A percentile compares a stretch with the other conserved stretches of the same genome.
Conservation (phyloP, 1,139 yeast genomes). For the Trichomonascaceae sp. region DNA sequence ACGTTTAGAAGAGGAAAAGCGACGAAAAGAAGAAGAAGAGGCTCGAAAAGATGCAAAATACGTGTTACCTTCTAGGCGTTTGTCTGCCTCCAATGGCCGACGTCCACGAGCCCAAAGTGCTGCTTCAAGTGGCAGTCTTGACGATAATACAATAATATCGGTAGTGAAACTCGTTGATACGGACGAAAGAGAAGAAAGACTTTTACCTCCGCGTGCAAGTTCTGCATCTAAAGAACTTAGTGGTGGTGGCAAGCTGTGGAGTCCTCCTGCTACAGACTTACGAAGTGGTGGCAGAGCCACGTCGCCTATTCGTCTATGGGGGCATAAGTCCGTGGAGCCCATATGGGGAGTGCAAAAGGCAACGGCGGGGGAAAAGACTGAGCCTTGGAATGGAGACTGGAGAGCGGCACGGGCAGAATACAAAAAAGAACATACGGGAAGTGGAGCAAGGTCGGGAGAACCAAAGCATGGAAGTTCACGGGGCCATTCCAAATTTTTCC, state of each 20-base stretch:
- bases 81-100: not conserved
- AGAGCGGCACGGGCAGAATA: constrained; percentile 6
- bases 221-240: not conserved
- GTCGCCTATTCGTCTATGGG: not conserved
- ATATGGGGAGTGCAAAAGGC: not conserved
- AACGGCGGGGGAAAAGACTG: not conserved
- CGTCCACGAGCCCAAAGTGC: constrained; percentile 4
- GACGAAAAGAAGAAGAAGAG: constrained; percentile 8
- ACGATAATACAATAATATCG: constrained; percentile 14
- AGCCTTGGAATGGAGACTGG: constrained; percentile 7
- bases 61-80: constrained; percentile 7
- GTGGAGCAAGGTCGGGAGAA: not conserved
- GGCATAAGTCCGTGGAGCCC: constrained; percentile 1
- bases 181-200: constrained; percentile 4
- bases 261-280: not conserved
- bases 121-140: constrained; percentile 10
- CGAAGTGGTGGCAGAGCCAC: not conserved
- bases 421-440: not conserved
- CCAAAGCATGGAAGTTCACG: constrained; percentile 7
- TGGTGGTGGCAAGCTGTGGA: not conserved
- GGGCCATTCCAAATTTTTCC: constrained; percentile 18
- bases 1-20: constrained; percentile 1
- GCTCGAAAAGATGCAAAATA: constrained; percentile 11
- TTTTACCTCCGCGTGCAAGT: not conserved
- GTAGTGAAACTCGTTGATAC: constrained; percentile 8